Conservation (phyloP, 495 filamentous ascomycete species). For the Haplographium delicatum region DNA sequence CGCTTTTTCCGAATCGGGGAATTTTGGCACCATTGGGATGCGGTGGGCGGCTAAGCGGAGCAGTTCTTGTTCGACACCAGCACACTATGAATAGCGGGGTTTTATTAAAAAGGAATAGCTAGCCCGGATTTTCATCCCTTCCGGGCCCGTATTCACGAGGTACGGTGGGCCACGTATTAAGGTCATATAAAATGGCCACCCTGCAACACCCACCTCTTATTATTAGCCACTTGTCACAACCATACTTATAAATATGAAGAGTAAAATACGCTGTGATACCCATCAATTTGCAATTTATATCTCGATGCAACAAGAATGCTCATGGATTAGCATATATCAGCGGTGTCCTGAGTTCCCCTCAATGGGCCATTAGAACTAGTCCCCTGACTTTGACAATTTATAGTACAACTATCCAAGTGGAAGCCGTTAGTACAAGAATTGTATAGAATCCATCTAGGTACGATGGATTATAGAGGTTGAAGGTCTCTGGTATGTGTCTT, state of each 20-base stretch:
- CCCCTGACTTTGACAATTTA: slow-evolving; percentile 56
- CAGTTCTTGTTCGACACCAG: too few relatives aligned
- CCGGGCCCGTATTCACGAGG: slow-evolving; percentile 26
- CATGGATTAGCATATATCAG: neutral
- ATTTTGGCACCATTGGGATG: too few relatives aligned
- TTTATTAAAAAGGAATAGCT: too few relatives aligned
- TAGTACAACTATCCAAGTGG: slow-evolving; percentile 47
- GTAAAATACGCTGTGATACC: slow-evolving; percentile 44
- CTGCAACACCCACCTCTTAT: too few relatives aligned
- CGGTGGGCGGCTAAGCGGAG: too few relatives aligned
- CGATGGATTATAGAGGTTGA: slow-evolving; percentile 51
- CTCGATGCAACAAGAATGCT: slow-evolving; percentile 55
- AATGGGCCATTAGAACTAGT: neutral
- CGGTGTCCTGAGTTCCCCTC: too few relatives aligned
- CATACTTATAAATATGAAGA: neutral
- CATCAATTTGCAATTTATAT: slow-evolving; percentile 51
- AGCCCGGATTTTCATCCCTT: slow-evolving; percentile 2
- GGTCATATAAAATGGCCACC: slow-evolving; percentile 50
- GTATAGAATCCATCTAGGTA: slow-evolving; percentile 46
- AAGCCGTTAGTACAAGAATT: slow-evolving; percentile 25
- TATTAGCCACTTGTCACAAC: neutral
- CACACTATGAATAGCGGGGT: too few relatives aligned
- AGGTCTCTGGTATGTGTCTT: slow-evolving; percentile 38
- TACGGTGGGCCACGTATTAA: slow-evolving; percentile 48
- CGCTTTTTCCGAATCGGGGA: too few relatives aligned